Evolutionary conservation across 2,329 filamentous ascomycete species (phyloP).

Genomic region (Sarocladium strictum): DNA sequence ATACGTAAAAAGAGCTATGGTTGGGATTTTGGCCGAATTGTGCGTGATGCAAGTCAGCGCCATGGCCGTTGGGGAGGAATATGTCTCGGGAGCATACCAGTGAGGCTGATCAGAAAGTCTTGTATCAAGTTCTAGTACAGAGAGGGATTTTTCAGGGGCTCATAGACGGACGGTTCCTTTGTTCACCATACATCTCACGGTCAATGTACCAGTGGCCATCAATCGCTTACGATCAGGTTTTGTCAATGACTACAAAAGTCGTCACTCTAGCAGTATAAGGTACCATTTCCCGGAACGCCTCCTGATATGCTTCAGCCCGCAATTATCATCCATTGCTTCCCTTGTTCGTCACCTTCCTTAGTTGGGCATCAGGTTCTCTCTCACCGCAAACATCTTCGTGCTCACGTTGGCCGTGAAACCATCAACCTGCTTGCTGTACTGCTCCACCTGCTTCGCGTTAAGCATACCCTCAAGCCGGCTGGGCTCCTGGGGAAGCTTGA

Average conservation of each 20-base stretch:
- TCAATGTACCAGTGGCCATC: background rate
- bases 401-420: conserved; percentile 88
- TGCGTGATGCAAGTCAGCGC: background rate
- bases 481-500: conserved; percentile 95
- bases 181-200: too few relatives aligned
- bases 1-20: conserved; percentile 1
- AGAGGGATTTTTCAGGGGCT: too few relatives aligned
- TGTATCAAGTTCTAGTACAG: too few relatives aligned
- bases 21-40: background rate
- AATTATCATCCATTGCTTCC: conserved; percentile 16
- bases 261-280: conserved; percentile 10
- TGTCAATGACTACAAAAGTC: conserved; percentile 8
- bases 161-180: too few relatives aligned
- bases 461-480: conserved; percentile 89
- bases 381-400: conserved; percentile 97
- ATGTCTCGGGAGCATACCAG: too few relatives aligned
- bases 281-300: conserved; percentile 10
- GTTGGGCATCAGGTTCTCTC: conserved; percentile 61
- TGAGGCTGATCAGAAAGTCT: too few relatives aligned
- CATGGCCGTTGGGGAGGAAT: too few relatives aligned
- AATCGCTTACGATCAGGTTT: conserved; percentile 4
- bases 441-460: conserved; percentile 92
- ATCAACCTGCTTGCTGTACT: conserved; percentile 96
- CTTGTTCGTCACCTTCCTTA: conserved; percentile 17
- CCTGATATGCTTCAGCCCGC: conserved; percentile 9